These are phyloP conservation scores for Platismatia glauca DNA, from an alignment of 495 filamentous ascomycete species.

Conservation along the genomic window DNA sequence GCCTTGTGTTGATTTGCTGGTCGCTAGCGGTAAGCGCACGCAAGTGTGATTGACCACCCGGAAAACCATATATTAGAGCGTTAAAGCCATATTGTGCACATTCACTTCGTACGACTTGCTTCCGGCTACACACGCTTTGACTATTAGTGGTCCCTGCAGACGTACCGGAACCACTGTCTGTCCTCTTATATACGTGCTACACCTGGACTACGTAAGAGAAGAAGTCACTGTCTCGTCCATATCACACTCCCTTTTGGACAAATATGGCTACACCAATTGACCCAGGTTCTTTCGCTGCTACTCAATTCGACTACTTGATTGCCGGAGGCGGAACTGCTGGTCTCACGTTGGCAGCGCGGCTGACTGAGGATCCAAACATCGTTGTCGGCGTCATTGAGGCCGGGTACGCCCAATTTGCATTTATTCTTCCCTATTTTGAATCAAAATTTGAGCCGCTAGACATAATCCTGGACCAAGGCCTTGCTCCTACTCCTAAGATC, in stretches of 20 bases:
- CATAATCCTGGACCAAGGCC: too few species aligned
- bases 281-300: conserved; percentile 8
- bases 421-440: too few species aligned
- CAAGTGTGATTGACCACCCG: background rate
- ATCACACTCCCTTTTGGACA: background rate
- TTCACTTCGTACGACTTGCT: background rate
- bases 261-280: conserved; percentile 9
- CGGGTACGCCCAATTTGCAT: conserved; percentile 22
- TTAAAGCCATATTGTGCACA: background rate
- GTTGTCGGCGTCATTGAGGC: conserved; percentile 47
- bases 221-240: background rate
- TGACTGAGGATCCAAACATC: conserved; percentile 39
- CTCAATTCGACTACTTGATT: conserved; percentile 28
- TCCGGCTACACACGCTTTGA: background rate
- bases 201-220: background rate
- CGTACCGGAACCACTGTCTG: background rate
- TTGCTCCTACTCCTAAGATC: too few species aligned
- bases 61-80: background rate
- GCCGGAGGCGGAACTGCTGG: conserved; percentile 34
- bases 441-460: too few species aligned
- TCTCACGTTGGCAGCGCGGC: conserved; percentile 33
- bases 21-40: background rate
- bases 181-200: background rate
- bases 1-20: background rate
- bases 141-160: background rate